These are phyloP conservation scores for Cyberlindnera americana DNA, from an alignment of 805 yeast species.

Conservation along the genomic window DNA sequence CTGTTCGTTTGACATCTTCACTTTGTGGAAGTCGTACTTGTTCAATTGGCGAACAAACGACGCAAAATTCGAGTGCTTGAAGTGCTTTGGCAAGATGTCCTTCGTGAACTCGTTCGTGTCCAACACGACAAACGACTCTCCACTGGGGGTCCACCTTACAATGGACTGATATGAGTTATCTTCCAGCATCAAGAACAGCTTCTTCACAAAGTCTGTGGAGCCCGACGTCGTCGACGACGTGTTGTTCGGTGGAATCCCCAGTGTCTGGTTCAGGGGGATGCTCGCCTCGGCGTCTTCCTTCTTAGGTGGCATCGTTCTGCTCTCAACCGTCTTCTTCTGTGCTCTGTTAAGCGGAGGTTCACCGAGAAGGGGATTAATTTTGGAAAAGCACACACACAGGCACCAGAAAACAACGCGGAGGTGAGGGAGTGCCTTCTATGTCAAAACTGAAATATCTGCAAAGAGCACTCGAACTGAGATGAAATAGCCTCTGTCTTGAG, in stretches of 20 bases:
- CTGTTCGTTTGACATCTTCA: slow-evolving; percentile 67
- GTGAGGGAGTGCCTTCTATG: too few species aligned
- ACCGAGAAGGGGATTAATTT: too few species aligned
- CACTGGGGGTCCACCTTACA: slow-evolving; percentile 83
- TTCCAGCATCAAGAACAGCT: slow-evolving; percentile 79
- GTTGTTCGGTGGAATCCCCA: slow-evolving; percentile 23
- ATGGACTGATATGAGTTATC: slow-evolving; percentile 69
- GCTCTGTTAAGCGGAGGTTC: neutral
- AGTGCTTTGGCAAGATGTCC: slow-evolving; percentile 84
- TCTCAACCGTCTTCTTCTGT: neutral
- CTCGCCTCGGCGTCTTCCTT: slow-evolving; percentile 7
- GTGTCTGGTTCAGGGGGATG: slow-evolving; percentile 15
- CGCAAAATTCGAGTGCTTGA: slow-evolving; percentile 93
- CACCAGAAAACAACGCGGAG: too few species aligned
- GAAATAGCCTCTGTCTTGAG: too few species aligned
- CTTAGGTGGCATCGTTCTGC: slow-evolving; percentile 18
- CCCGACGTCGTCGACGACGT: slow-evolving; percentile 34
- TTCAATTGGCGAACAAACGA: slow-evolving; percentile 92
- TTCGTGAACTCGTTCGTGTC: slow-evolving; percentile 91
- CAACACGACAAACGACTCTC: slow-evolving; percentile 82
- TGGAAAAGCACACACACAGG: too few species aligned
- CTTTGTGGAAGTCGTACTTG: slow-evolving; percentile 97
- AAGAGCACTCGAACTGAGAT: too few species aligned
- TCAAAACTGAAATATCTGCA: too few species aligned
- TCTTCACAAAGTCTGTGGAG: slow-evolving; percentile 77